Percentiles rank a stretch among this genome's conserved stretches.
Conservation (phyloP, 345 rosid genomes). For the Acer yangbiense region DNA sequence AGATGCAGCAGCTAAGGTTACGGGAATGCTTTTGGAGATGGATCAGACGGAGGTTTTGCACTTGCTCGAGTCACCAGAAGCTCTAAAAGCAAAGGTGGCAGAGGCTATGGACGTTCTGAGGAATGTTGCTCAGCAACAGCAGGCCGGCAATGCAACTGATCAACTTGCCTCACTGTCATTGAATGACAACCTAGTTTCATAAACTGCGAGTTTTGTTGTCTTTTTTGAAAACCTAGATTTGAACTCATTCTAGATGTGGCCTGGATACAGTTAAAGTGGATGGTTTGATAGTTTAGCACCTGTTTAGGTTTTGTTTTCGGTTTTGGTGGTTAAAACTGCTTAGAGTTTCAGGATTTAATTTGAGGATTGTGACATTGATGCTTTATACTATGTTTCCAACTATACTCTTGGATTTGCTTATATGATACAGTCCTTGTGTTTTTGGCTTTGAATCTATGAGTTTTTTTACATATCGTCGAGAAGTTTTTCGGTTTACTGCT, state of each 20-base stretch:
- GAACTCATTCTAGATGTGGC: conserved; percentile 6
- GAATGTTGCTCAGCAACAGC: conserved; percentile 68
- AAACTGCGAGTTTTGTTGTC: conserved; percentile 8
- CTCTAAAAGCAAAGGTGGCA: conserved; percentile 82
- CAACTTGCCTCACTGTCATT: conserved; percentile 76
- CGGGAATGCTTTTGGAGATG: conserved; percentile 98
- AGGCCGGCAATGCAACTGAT: conserved; percentile 63
- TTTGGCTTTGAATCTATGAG: neutral
- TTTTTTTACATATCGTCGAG: neutral
- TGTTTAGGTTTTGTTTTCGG: neutral
- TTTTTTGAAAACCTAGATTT: conserved; percentile 3
- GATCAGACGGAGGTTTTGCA: conserved; percentile 94
- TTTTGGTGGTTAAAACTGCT: neutral
- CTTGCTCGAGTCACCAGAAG: conserved; percentile 92
- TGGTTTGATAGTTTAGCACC: conserved; percentile 1
- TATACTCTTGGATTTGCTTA: neutral
- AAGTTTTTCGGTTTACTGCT: neutral
- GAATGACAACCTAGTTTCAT: conserved; percentile 63
- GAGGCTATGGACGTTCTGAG: conserved; percentile 98
- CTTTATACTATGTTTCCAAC: neutral
- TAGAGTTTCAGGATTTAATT: conserved; percentile 14
- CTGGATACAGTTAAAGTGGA: conserved; percentile 11
- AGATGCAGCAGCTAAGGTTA: conserved; percentile 89
- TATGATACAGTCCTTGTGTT: neutral
- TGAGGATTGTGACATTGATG: conserved; percentile 1